Evolutionary conservation across 345 rosid species (phyloP), one percentile per base, ranked within the genome.

Genomic region (Balakata baccata): DNA sequence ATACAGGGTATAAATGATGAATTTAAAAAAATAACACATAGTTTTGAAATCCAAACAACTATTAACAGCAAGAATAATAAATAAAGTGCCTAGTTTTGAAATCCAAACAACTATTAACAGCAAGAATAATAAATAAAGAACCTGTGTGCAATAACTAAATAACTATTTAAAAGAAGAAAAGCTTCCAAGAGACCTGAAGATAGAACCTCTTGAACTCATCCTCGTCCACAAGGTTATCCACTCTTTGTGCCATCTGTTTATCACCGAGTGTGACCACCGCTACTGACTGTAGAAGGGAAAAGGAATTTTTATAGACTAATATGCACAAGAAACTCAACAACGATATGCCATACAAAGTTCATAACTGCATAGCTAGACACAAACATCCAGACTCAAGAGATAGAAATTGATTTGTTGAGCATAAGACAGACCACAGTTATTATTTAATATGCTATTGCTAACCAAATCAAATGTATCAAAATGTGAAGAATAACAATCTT

Each of bases 261-360:
- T 95, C 96, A 66, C 99, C 99, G 71, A 95, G 98, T 18, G 99
- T 95, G 78, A 86, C 98, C 83, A 92, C 98, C 37, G 97, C 99
- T 77, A 95, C 74, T 68, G 99, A 83, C 99, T 95, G 85, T 69
- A 81, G 82, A 71, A 16, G 75, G 6, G 76, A 50, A 69, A 72
- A 77, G 20, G 16, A 20, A 23, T 47, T 11, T 17, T 17, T 23
- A 59, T 13, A 68, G 22, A 43, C 50, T 54, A 38, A 69, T 18
- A 73, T 68, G 77, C 65, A 54, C 20, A 69, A 68, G 63, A 23
- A 65, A 74, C 18, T 22, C 52, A 22, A 80, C 39, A 43, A 50
- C 25, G 52, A 20, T 14, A 41, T 2, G n/a, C 6, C 16, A 56
- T n/a, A 11, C 51, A 18, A 18, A 12, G 56, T 64, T 29, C 34